Evolutionary conservation across 2,329 filamentous ascomycete species (phyloP), one percentile per base, ranked within the genome.

Genomic region (Ilyonectria sp.): DNA sequence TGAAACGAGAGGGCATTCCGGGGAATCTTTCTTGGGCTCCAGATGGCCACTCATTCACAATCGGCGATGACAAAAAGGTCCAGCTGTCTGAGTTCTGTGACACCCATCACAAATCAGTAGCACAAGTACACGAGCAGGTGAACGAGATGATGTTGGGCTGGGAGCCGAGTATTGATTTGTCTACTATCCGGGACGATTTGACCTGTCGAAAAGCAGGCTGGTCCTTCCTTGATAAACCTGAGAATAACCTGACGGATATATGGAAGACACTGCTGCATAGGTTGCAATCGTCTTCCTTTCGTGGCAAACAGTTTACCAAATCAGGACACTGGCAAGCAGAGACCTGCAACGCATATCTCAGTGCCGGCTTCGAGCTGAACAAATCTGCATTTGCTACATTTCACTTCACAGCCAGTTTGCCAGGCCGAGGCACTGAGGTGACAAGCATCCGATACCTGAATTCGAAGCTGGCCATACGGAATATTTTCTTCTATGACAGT

Each of bases 1-100:
- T 62, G 2, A 62, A 46, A 55, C 23, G 29, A 43, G 37, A 62
- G 33, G 60, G 37, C 13, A 49, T 62, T 43, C 60, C 49, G 17
- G 50, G 60, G 33, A 62, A 62, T 33, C 60, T 62, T n/a, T 56
- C 21, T n/a, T 55, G 11, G 50, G 60, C 37, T 26, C 50, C 17
- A 47, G 60, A 56, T 46, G 29, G 29, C 43, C 43, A 8, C n/a
- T 46, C 43, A 8, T 46, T 46, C n/a, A 46, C n/a, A 46, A 46
- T 46, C n/a, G 10, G 43, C 19, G 19, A 55, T 6, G 13, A 54
- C 47, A 55, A 62, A 10, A 55, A 54, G 47, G 53, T 55, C 13
- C 47, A 47, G 49, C 35, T 62, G n/a, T 29, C 33, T 26, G 35
- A 62, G 9, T 62, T 62, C 23, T 62, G 26, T 29, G 19, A 35